phyloP scores from a whole-genome alignment of 768 basidiomycete species.

The Podaxis sp. region DNA sequence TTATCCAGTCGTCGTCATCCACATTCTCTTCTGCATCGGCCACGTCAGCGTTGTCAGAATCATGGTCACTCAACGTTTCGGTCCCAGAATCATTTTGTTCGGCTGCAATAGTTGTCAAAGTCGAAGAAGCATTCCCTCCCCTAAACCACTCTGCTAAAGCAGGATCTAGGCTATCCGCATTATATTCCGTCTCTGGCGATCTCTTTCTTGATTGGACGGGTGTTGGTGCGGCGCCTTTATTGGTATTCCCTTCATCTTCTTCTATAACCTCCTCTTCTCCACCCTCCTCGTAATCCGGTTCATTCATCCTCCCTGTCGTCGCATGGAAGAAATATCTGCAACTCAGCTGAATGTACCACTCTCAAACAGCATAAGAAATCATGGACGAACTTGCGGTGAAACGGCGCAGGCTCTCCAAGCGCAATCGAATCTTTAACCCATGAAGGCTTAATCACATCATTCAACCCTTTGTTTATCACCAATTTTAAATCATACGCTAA shows the following conservation, averaged over 20 bases:
- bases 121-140: background rate
- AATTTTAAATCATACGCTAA: slow-evolving; percentile 71
- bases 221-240: slow-evolving; percentile 15
- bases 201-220: slow-evolving; percentile 20
- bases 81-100: slow-evolving; percentile 29
- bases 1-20: slow-evolving; percentile 39
- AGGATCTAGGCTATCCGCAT: slow-evolving; percentile 43
- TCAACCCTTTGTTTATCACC: slow-evolving; percentile 65
- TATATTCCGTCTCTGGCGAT: slow-evolving; percentile 22
- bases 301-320: slow-evolving; percentile 46
- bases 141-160: slow-evolving; percentile 39
- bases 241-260: slow-evolving; percentile 19
- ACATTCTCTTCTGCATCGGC: slow-evolving; percentile 28
- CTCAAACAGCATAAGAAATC: background rate
- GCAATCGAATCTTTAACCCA: slow-evolving; percentile 85
- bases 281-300: slow-evolving; percentile 51
- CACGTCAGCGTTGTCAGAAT: slow-evolving; percentile 68
- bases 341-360: background rate
- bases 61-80: slow-evolving; percentile 59
- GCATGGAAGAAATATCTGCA: slow-evolving; percentile 80
- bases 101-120: slow-evolving; percentile 44
- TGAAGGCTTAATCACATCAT: slow-evolving; percentile 74
- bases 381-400: slow-evolving; percentile 61
- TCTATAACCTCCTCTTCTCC: slow-evolving; percentile 38
- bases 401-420: slow-evolving; percentile 51